Base-by-base conservation (phyloP, 768 basidiomycete species). In the Russula sp. region DNA sequence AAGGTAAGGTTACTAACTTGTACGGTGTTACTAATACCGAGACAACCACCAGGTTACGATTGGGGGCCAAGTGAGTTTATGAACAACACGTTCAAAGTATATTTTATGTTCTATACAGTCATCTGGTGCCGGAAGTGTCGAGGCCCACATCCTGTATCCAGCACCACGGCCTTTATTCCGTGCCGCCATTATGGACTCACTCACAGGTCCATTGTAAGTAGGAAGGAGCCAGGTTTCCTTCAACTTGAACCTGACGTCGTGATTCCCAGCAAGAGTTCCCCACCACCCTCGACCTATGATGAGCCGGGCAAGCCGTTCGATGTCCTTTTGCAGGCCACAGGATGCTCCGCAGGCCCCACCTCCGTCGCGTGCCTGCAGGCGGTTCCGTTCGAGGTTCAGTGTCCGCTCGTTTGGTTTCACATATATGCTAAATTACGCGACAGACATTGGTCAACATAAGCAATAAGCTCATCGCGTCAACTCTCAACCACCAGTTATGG, bases 401-500 rank as follows among this genome's bases (percentile, higher is more conserved):
- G 11, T 54, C 27, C 11, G 16, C 20, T n/a, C 14, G 10, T 47
- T 58, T 32, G 16, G 8, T 13, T 16, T 40, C 32, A 22, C 16
- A 31, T n/a, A n/a, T 27, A 32, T 49, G 39, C 50, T 57, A 22
- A 55, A 13, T 47, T 2, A 14, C 20, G 45, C 31, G 22, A 34
- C 35, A 84, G 83, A 78, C 73, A 5, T 72, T 84, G 11, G 40
- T 81, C 61, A 75, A 76, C 59, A 76, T 78, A 56, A 81, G 77
- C 60, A 84, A 84, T 63, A 47, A 62, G 0, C 77, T 83, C 78
- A 77, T 83, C 27, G 55, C 27, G 0, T 58, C 72, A 0, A 80
- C 79, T 4, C 70, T 84, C 34, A 83, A 84, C 55, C n/a, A 60
- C 0, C 83, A 84, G 59, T 71, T 84, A 8, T 84, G 83, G 83